These are phyloP conservation scores for Clonostachys rosea DNA, from an alignment of 2,329 filamentous ascomycete genomes.

Conservation along the genomic window DNA sequence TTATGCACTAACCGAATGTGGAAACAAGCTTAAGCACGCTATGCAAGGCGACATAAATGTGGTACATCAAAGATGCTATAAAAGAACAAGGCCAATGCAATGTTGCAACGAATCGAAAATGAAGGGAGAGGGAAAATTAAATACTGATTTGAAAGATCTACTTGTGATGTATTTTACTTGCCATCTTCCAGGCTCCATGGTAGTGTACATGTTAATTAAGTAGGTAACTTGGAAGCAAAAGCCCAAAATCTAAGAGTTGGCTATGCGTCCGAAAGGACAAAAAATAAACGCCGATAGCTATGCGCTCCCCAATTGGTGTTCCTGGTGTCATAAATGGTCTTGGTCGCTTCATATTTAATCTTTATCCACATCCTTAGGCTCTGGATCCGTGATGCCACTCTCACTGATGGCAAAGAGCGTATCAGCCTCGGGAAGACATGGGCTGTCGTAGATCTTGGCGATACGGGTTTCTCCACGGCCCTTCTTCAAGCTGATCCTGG, in stretches of 20 bases:
- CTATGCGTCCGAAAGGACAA: too few species aligned
- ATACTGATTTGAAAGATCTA: too few species aligned
- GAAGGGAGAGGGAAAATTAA: too few species aligned
- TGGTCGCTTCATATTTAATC: constrained; percentile 34
- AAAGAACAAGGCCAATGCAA: too few species aligned
- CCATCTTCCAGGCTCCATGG: too few species aligned
- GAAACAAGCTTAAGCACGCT: constrained; percentile 21
- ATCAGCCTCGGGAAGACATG: constrained; percentile 93
- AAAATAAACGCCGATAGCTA: too few species aligned
- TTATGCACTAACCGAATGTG: constrained; percentile 24
- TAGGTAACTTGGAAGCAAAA: not conserved
- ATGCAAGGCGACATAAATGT: too few species aligned
- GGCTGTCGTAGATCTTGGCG: constrained; percentile 99
- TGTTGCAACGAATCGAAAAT: too few species aligned
- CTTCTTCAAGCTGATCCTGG: constrained; percentile 90
- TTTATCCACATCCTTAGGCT: constrained; percentile 92
- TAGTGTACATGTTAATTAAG: too few species aligned
- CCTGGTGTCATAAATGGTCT: not conserved
- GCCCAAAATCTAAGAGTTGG: not conserved
- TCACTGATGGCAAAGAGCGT: constrained; percentile 96
- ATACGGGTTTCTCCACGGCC: constrained; percentile 92
- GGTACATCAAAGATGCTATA: too few species aligned
- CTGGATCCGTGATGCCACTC: constrained; percentile 93
- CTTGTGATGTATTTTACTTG: too few species aligned
- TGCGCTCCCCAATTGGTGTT: not conserved